These are phyloP conservation scores for Trametes cingulata DNA, from an alignment of 768 basidiomycete species.

Conservation along the genomic window DNA sequence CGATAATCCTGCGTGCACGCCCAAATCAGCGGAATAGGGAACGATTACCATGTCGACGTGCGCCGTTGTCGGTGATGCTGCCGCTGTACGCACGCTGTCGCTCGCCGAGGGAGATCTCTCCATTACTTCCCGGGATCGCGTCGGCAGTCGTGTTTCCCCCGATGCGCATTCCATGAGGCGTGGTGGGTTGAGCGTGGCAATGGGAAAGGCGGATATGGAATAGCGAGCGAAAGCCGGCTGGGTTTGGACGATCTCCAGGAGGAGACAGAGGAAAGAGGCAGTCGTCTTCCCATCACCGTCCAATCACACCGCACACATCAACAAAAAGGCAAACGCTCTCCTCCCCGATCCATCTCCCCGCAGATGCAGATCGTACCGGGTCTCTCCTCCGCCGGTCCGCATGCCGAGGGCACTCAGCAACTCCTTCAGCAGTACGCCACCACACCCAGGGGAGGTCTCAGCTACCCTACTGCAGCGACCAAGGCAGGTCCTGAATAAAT, in stretches of 20 bases:
- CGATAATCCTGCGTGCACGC: background rate
- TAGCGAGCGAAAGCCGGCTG: background rate
- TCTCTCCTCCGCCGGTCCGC: background rate
- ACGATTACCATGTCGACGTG: slow-evolving; percentile 22
- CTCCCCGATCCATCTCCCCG: background rate
- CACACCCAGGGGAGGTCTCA: background rate
- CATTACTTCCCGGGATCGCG: too few relatives aligned
- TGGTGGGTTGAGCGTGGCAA: slow-evolving; percentile 6
- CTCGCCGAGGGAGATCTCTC: background rate
- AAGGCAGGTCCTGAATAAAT: background rate
- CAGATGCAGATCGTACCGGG: slow-evolving; percentile 7
- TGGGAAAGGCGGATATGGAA: background rate
- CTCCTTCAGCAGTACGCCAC: too few relatives aligned
- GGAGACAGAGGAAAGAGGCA: background rate
- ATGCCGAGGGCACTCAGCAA: background rate
- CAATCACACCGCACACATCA: background rate
- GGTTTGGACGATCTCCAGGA: background rate
- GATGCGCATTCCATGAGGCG: background rate
- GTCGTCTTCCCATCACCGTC: background rate
- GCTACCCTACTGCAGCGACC: background rate
- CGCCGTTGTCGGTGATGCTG: slow-evolving; percentile 8
- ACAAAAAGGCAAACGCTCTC: slow-evolving; percentile 6
- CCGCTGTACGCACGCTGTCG: slow-evolving; percentile 5
- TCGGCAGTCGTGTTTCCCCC: background rate
- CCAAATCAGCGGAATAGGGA: slow-evolving; percentile 8